Evolutionary conservation across 1,284 basidiomycete genomes (phyloP), one percentile per base, ranked within the genome.

Genomic region (Malassezia restricta): DNA sequence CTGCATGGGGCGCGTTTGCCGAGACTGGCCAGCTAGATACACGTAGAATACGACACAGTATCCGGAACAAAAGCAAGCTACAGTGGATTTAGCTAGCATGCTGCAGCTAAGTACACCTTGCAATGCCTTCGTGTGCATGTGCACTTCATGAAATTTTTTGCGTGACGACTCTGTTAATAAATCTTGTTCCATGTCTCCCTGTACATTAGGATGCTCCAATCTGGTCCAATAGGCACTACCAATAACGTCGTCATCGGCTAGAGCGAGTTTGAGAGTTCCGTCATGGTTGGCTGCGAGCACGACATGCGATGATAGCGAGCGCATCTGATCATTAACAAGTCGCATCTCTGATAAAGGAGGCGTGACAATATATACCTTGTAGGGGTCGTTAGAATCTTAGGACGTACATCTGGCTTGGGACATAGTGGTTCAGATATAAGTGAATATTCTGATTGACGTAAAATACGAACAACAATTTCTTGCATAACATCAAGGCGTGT

Each of bases 151-250:
- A 38, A 43, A 54, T 8, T 27, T 33, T 9, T 28, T 20, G 5
- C 40, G 37, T 3, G 28, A 28, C 27, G 35, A 11, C 6, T 24
- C 7, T 8, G 32, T 1, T 8, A 28, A 11, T 12, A 20, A n/a
- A 14, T 49, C 24, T n/a, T 40, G 11, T 8, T n/a, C 20, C 9
- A 9, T 24, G 9, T 40, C 3, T 8, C 2, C 17, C 6, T 45
- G 8, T 24, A 54, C 44, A 5, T 32, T 33, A 0, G 87, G 85
- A 59, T 85, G 84, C 1, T 77, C 76, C 47, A 86, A 82, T 8
- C 81, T 79, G n/a, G 76, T 77, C 87, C 87, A 91, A 44, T 81
- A 80, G 0, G 86, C 86, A 58, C 86, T 82, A n/a, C 87, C 79
- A 54, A 80, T 81, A 24, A 85, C 82, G 29, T 76, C 78, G 45